These are phyloP conservation scores for Fusarium sp. DNA, from an alignment of 2,329 filamentous ascomycete species.

Conservation along the genomic window DNA sequence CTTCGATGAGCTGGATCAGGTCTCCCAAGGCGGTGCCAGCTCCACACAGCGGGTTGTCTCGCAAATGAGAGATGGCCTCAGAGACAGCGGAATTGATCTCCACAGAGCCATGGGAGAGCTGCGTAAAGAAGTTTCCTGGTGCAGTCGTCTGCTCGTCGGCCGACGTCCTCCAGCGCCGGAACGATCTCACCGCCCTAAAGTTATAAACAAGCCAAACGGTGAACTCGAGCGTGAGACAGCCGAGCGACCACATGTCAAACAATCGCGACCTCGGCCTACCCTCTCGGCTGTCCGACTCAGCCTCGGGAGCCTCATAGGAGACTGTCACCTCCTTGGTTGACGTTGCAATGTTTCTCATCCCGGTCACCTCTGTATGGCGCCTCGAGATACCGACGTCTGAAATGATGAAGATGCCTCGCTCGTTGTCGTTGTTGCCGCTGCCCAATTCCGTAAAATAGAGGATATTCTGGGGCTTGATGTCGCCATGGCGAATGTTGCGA, in stretches of 20 bases:
- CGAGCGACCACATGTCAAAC: slow-evolving; percentile 40
- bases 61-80: neutral
- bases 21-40: slow-evolving; percentile 15
- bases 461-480: slow-evolving; percentile 41
- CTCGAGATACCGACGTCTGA: slow-evolving; percentile 39
- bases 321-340: slow-evolving; percentile 20
- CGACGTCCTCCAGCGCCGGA: slow-evolving; percentile 9
- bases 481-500: slow-evolving; percentile 31
- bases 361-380: slow-evolving; percentile 20
- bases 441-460: slow-evolving; percentile 20
- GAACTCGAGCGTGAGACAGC: slow-evolving; percentile 38
- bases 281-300: neutral
- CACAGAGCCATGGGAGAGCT: neutral
- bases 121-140: slow-evolving; percentile 24
- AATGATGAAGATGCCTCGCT: slow-evolving; percentile 10
- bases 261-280: slow-evolving; percentile 8
- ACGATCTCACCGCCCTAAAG: neutral
- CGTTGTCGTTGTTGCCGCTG: fast-evolving
- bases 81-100: slow-evolving; percentile 16
- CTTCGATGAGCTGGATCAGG: slow-evolving; percentile 13
- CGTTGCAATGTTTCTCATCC: slow-evolving; percentile 22
- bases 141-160: slow-evolving; percentile 10
- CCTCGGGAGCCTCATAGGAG: slow-evolving; percentile 37
- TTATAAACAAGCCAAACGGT: slow-evolving; percentile 33
- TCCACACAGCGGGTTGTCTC: neutral